Evolutionary conservation across 257 asterid genomes (phyloP).

Genomic region (Salvia rosmarinus): DNA sequence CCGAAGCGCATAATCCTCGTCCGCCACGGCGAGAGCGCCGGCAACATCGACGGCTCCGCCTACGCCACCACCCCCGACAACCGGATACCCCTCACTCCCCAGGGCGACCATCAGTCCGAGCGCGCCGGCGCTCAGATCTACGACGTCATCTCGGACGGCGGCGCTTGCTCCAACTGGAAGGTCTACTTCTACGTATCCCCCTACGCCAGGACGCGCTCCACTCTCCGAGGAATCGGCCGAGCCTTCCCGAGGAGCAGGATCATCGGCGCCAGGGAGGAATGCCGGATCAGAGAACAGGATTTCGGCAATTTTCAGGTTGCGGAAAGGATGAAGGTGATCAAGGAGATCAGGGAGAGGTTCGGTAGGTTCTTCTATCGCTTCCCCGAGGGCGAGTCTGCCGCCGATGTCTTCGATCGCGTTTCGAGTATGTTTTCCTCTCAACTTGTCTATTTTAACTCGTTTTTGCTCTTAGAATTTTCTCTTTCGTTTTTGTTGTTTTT

Average conservation of each 20-base stretch:
- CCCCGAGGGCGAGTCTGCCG: conserved; percentile 95
- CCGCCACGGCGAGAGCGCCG: conserved; percentile 94
- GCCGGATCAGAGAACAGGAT: conserved; percentile 91
- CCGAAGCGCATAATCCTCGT: conserved; percentile 88
- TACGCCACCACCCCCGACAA: conserved; percentile 78
- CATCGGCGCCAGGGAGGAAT: conserved; percentile 87
- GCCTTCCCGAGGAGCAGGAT: conserved; percentile 62
- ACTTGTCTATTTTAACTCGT: background rate
- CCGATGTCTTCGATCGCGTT: conserved; percentile 91
- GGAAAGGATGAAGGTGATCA: conserved; percentile 76
- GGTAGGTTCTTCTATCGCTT: conserved; percentile 90
- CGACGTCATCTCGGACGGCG: conserved; percentile 53
- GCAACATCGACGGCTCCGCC: conserved; percentile 70
- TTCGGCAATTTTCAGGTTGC: conserved; percentile 94
- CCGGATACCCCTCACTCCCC: conserved; percentile 67
- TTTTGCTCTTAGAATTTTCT: background rate
- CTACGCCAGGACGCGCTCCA: conserved; percentile 74
- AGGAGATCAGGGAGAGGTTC: conserved; percentile 82
- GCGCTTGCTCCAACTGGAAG: conserved; percentile 61
- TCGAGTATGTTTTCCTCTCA: conserved; percentile 55
- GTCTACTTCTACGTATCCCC: conserved; percentile 88
- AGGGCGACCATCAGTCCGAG: conserved; percentile 67
- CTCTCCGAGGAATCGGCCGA: conserved; percentile 80
- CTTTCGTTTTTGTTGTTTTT: background rate
- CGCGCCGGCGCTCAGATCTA: conserved; percentile 61